Evolutionary conservation across 2,329 filamentous ascomycete genomes (phyloP).

Genomic region (Scedosporium aurantiacum): DNA sequence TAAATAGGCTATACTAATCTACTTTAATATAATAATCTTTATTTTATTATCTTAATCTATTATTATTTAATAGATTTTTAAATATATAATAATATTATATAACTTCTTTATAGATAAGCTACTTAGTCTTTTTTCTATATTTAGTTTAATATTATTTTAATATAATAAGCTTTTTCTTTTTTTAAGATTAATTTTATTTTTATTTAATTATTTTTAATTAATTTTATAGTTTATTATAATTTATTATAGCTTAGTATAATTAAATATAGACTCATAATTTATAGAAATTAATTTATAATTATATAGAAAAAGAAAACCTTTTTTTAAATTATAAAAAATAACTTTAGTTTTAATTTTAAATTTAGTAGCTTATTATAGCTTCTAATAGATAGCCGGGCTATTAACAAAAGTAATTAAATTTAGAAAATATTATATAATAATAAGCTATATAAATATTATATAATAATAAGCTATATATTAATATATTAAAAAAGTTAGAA

Average conservation of each 20-base stretch:
- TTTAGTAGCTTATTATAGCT: too few relatives aligned
- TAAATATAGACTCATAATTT: too few relatives aligned
- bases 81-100: not conserved
- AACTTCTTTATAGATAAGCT: not conserved
- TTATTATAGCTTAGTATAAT: too few relatives aligned
- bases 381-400: too few relatives aligned
- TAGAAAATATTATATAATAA: not conserved
- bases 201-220: constrained; percentile 3
- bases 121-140: not conserved
- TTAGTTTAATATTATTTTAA: not conserved
- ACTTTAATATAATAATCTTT: not conserved
- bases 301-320: too few relatives aligned
- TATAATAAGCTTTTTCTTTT: not conserved
- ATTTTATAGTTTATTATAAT: not conserved
- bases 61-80: not conserved
- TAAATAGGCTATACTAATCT: too few relatives aligned
- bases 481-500: not conserved
- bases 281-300: too few relatives aligned
- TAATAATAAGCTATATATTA: not conserved
- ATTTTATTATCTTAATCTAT: not conserved
- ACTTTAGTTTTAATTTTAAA: too few relatives aligned
- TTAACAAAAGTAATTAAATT: not conserved
- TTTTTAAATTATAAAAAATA: constrained; percentile 3
- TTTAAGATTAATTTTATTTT: not conserved
- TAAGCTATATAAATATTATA: not conserved